Base-by-base conservation (phyloP, 768 basidiomycete genomes). In the Jaapia argillacea region DNA sequence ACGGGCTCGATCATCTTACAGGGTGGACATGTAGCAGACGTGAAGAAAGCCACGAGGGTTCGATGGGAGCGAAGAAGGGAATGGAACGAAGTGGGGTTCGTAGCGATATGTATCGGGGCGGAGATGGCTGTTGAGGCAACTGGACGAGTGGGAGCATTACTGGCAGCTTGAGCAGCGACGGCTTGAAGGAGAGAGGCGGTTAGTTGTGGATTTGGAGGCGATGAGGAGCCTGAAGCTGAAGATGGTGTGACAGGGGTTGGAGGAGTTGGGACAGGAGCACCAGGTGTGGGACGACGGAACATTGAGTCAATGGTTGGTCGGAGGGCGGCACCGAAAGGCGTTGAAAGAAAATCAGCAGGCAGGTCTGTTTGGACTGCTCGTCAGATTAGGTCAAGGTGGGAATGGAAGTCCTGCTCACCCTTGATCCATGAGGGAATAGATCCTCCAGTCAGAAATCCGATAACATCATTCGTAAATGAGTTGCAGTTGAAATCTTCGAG, bases 251-350 rank as follows among this genome's bases (percentile, higher is more conserved):
- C n/a, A 39, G 59, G 58, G 41, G 60, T 45, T 41, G 65, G 52
- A 13, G 46, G 43, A n/a, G 59, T 54, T 3, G 62, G 51, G 3
- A 60, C 45, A 1, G 70, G 56, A 25, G 65, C 64, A 5, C 67
- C 67, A 6, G 78, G 63, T 0, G 64, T 50, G 2, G 82, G 77
- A 20, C 77, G 70, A 20, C 75, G 66, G 61, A 78, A 96, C 90
- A 94, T 91, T 38, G 76, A 68, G 56, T 97, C 92, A 41, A 98
- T 96, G 35, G 84, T 91, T 1, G 93, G 92, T 0, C 85, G 79
- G 37, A 97, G 71, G 0, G 84, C 78, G 5, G 76, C 75, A 13
- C 92, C 92, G 50, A 96, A 89, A 0, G 89, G 88, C 0, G 89
- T 92, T 0, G 88, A 84, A 20, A 93, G 74, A 61, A 91, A 91